These are phyloP conservation scores for Cercis canadensis DNA, from an alignment of 306 rosid species.

Conservation along the genomic window DNA sequence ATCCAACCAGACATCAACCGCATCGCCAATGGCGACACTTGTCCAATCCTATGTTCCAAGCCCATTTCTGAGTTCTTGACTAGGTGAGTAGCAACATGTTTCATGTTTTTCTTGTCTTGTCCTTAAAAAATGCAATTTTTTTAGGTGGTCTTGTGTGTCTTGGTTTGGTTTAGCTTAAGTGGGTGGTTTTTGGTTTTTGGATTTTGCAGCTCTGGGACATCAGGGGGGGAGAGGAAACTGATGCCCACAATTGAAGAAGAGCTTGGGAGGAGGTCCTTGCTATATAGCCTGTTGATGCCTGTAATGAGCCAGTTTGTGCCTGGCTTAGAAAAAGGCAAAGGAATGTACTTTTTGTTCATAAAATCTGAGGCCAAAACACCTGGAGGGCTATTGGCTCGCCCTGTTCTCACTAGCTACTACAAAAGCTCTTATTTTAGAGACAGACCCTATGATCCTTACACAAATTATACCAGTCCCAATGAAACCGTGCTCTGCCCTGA, in stretches of 20 bases:
- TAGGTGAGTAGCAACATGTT: constrained; percentile 51
- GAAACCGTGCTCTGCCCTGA: constrained; percentile 81
- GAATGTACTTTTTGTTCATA: constrained; percentile 87
- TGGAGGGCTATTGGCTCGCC: constrained; percentile 74
- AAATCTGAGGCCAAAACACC: constrained; percentile 86
- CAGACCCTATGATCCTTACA: constrained; percentile 81
- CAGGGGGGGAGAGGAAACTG: constrained; percentile 93
- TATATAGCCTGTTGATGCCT: constrained; percentile 78
- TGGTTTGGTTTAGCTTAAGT: neutral
- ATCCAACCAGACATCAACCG: constrained; percentile 70
- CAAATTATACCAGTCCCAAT: constrained; percentile 84
- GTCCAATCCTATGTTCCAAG: constrained; percentile 72
- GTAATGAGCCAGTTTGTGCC: constrained; percentile 73
- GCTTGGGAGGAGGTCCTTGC: constrained; percentile 55
- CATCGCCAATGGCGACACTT: constrained; percentile 90
- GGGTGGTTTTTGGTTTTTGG: constrained; percentile 26
- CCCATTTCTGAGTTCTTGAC: constrained; percentile 85
- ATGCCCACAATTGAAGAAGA: constrained; percentile 91
- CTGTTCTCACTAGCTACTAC: constrained; percentile 83
- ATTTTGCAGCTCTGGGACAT: constrained; percentile 80
- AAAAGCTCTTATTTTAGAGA: constrained; percentile 70
- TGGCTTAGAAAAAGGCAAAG: constrained; percentile 81
- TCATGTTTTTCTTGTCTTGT: neutral
- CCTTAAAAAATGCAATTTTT: neutral
- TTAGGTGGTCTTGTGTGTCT: neutral